A percentile compares a stretch with the other conserved stretches of the same genome.
phyloP scores from a whole-genome alignment of 305 asterid genomes.

The Andrographis paniculata region DNA sequence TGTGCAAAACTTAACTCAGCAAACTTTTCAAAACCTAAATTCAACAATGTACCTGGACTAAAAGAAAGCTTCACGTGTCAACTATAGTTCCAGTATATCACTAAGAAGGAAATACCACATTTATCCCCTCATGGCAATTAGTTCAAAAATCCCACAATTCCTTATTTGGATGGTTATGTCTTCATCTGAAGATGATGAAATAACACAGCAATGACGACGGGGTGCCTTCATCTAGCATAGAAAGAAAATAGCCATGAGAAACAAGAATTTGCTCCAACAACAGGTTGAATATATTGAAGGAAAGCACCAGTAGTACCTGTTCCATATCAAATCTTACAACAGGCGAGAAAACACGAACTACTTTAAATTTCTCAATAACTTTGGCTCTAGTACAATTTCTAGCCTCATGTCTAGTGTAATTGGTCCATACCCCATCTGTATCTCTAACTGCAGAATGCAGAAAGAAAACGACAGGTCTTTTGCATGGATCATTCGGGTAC shows the following conservation, averaged over 20 bases:
- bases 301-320: constrained; percentile 36
- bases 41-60: constrained; percentile 8
- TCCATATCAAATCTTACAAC: constrained; percentile 26
- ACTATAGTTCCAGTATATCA: constrained; percentile 8
- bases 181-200: constrained; percentile 32
- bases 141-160: constrained; percentile 50
- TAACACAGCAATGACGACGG: constrained; percentile 78
- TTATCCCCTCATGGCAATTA: constrained; percentile 42
- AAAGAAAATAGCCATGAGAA: constrained; percentile 17
- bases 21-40: too few relatives aligned
- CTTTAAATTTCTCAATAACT: constrained; percentile 32
- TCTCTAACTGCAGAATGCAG: constrained; percentile 30
- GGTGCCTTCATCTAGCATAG: constrained; percentile 44
- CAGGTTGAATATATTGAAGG: background rate
- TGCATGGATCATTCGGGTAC: constrained; percentile 46
- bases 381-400: constrained; percentile 34
- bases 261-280: background rate
- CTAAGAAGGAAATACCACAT: background rate
- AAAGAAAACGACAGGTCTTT: constrained; percentile 49
- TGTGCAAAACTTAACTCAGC: too few relatives aligned
- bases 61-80: constrained; percentile 9
- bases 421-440: constrained; percentile 33
- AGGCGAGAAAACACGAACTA: constrained; percentile 35
- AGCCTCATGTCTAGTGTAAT: constrained; percentile 25
- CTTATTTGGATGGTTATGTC: constrained; percentile 42